Evolutionary conservation across 768 basidiomycete genomes (phyloP), one percentile per base, ranked within the genome.

Genomic region (Hydnomerulius pinastri): DNA sequence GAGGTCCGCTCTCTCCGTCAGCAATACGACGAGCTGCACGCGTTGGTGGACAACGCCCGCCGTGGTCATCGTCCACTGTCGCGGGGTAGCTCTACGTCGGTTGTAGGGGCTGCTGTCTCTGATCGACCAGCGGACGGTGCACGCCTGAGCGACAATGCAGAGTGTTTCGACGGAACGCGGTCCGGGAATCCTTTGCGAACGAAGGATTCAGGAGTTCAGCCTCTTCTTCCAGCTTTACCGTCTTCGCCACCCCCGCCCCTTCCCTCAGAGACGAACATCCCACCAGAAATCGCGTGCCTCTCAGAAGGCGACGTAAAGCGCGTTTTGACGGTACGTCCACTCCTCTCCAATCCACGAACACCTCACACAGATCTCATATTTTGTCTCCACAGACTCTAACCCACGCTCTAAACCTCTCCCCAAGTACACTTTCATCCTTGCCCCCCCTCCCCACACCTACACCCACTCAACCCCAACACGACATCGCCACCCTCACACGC

Each of bases 1-100:
- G 68, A 68, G 44, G 62, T 70, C 11, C 37, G 30, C 24, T 35
- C 56, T 7, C 66, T 68, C 20, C 66, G 61, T 12, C 55, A 42
- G 23, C 51, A 52, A 48, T 68, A 68, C 39, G 66, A 66, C 8
- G 46, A 51, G n/a, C 64, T 68, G 4, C 55, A 48, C 6, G 33
- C 37, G 2, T 25, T 59, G 21, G 54, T 70, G 5, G 30, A 54
- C 10, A 53, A 57, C n/a, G n/a, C n/a, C 51, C n/a, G n/a, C n/a
- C n/a, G n/a, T n/a, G n/a, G n/a, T n/a, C n/a, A n/a, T n/a, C n/a
- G n/a, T n/a, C n/a, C n/a, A n/a, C n/a, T n/a, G n/a, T n/a, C n/a
- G n/a, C n/a, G n/a, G n/a, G n/a, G n/a, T n/a, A n/a, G n/a, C n/a
- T n/a, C n/a, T n/a, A n/a, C n/a, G n/a, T n/a, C n/a, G n/a, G n/a